These are phyloP conservation scores for Ephemerocybe angulata DNA, from an alignment of 768 basidiomycete species.

Conservation along the genomic window DNA sequence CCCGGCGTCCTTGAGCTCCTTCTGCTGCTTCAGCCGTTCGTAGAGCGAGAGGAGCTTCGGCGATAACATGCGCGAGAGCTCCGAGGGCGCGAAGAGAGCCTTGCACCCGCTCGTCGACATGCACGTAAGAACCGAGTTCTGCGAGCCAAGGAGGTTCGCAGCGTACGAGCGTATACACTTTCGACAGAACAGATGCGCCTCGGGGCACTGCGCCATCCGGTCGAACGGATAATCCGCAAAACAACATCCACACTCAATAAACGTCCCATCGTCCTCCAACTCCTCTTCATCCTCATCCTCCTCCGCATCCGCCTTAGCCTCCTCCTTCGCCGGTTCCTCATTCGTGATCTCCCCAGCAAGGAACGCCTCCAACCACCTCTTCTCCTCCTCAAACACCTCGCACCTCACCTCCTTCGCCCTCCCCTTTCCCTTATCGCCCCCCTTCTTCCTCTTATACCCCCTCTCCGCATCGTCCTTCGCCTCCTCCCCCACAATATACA, in stretches of 20 bases:
- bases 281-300: not conserved
- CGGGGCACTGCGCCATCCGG: slow-evolving; percentile 1
- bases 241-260: slow-evolving; percentile 6
- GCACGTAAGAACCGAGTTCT: not conserved
- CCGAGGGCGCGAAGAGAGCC: slow-evolving; percentile 61
- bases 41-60: slow-evolving; percentile 57
- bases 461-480: not conserved
- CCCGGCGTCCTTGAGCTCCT: slow-evolving; percentile 75
- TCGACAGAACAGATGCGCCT: slow-evolving; percentile 1
- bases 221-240: not conserved
- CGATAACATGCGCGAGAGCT: slow-evolving; percentile 65
- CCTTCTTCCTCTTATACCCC: not conserved
- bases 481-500: slow-evolving; percentile 34
- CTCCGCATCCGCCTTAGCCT: not conserved
- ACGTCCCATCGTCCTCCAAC: not conserved
- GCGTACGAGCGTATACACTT: not conserved
- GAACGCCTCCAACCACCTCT: not conserved
- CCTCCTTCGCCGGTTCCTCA: too few relatives aligned
- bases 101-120: slow-evolving; percentile 38
- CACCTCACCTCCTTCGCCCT: not conserved
- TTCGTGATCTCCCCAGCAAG: not conserved
- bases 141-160: not conserved
- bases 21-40: slow-evolving; percentile 42
- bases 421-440: not conserved
- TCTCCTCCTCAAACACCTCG: not conserved